A percentile compares a stretch with the other conserved stretches of the same genome.
Conservation (phyloP, 1,284 basidiomycete genomes). For the Takashimella tepidaria region DNA sequence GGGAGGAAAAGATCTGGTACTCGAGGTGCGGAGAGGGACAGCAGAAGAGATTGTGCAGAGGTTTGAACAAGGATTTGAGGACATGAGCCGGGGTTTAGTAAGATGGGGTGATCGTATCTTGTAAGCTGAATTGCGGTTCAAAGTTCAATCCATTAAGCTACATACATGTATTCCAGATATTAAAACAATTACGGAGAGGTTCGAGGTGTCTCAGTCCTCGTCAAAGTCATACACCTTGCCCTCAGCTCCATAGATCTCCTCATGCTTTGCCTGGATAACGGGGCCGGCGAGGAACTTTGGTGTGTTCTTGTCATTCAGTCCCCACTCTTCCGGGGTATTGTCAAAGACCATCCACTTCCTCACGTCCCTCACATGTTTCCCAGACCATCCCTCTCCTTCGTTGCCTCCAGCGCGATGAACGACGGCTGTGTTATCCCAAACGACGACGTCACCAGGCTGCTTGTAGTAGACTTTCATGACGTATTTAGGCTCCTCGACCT, state of each 20-base stretch:
- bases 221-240: slow-evolving; percentile 22
- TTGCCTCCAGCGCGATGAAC: slow-evolving; percentile 14
- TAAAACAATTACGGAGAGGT: too few relatives aligned
- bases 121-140: background rate
- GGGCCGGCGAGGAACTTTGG: slow-evolving; percentile 15
- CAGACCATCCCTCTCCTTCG: slow-evolving; percentile 14
- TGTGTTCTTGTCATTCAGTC: slow-evolving; percentile 10
- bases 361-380: slow-evolving; percentile 17
- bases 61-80: background rate
- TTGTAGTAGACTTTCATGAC: slow-evolving; percentile 16
- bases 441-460: slow-evolving; percentile 15
- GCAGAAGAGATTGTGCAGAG: background rate
- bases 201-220: slow-evolving; percentile 16
- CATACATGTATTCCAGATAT: background rate
- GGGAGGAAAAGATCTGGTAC: background rate
- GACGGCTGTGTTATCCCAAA: slow-evolving; percentile 20
- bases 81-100: background rate
- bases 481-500: slow-evolving; percentile 16
- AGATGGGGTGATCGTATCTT: background rate
- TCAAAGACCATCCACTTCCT: slow-evolving; percentile 22
- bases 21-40: background rate
- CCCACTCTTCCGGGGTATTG: slow-evolving; percentile 19
- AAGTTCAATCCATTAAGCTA: background rate
- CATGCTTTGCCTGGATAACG: slow-evolving; percentile 19
- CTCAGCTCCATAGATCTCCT: slow-evolving; percentile 15